Conservation (phyloP, 1,139 yeast genomes). For the Lodderomyces beijingensis region DNA sequence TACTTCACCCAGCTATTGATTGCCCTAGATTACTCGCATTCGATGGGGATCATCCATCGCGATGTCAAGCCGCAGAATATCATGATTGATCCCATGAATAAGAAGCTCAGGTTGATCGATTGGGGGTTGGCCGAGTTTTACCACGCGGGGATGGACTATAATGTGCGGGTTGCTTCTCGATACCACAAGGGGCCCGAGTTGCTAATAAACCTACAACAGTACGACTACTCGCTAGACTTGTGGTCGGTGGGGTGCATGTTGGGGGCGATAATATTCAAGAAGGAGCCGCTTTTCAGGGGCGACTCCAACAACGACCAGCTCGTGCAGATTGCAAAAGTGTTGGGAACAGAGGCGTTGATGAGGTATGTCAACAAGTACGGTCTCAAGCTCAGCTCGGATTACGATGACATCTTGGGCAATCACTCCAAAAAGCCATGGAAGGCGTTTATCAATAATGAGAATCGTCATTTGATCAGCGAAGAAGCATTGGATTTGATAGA, state of each 20-base stretch:
- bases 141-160: slow-evolving; percentile 73
- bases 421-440: slow-evolving; percentile 68
- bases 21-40: slow-evolving; percentile 73
- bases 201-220: slow-evolving; percentile 66
- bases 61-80: slow-evolving; percentile 84
- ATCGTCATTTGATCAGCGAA: slow-evolving; percentile 53
- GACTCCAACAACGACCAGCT: slow-evolving; percentile 75
- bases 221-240: slow-evolving; percentile 72
- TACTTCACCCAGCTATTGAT: slow-evolving; percentile 65
- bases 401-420: slow-evolving; percentile 63
- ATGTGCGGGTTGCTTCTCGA: slow-evolving; percentile 76
- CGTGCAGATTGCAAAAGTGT: slow-evolving; percentile 71
- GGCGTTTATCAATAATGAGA: slow-evolving; percentile 49
- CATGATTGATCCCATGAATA: slow-evolving; percentile 69
- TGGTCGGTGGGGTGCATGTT: slow-evolving; percentile 84
- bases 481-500: slow-evolving; percentile 65
- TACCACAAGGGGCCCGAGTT: slow-evolving; percentile 81
- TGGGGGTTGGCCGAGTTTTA: slow-evolving; percentile 87
- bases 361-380: slow-evolving; percentile 59
- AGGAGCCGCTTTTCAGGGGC: slow-evolving; percentile 77
- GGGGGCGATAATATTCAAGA: slow-evolving; percentile 71
- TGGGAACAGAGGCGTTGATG: slow-evolving; percentile 68
- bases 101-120: slow-evolving; percentile 65
- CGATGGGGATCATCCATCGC: slow-evolving; percentile 81
- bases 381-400: slow-evolving; percentile 57